A percentile compares a stretch with the other conserved stretches of the same genome.
phyloP scores from a whole-genome alignment of 1,284 basidiomycete species.

The Ustilago cynodontis region DNA sequence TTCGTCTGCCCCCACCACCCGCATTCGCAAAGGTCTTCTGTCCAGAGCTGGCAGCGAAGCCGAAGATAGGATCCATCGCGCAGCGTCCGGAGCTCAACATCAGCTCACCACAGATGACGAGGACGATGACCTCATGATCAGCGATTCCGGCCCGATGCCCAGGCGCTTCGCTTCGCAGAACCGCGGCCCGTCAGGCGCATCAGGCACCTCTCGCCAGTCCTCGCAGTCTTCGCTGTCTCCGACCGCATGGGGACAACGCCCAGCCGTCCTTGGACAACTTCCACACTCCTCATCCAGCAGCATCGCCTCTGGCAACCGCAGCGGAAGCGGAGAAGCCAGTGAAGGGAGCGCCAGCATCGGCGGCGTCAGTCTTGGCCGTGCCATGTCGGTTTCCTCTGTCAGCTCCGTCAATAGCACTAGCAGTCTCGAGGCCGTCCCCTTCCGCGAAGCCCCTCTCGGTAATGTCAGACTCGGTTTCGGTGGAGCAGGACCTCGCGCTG shows the following conservation, averaged over 20 bases:
- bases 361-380: conserved; percentile 56
- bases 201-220: conserved; percentile 30
- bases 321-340: conserved; percentile 49
- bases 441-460: conserved; percentile 66
- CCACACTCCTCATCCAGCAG: conserved; percentile 24
- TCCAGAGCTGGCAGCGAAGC: conserved; percentile 49
- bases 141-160: conserved; percentile 55
- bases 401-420: conserved; percentile 66
- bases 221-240: conserved; percentile 41
- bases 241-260: conserved; percentile 8
- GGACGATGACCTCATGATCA: conserved; percentile 51
- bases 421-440: conserved; percentile 67
- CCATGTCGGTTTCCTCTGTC: conserved; percentile 65
- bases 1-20: conserved; percentile 39
- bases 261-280: neutral
- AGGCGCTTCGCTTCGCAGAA: conserved; percentile 49
- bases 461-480: conserved; percentile 59
- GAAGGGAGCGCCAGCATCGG: conserved; percentile 38
- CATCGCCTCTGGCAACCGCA: conserved; percentile 39
- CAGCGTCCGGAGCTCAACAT: conserved; percentile 20
- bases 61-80: conserved; percentile 33
- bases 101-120: conserved; percentile 52
- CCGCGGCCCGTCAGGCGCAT: conserved; percentile 7
- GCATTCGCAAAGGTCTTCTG: conserved; percentile 49
- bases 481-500: conserved; percentile 17